Conservation (phyloP, 2,329 filamentous ascomycete species). For the Chaetomiaceae sp. region DNA sequence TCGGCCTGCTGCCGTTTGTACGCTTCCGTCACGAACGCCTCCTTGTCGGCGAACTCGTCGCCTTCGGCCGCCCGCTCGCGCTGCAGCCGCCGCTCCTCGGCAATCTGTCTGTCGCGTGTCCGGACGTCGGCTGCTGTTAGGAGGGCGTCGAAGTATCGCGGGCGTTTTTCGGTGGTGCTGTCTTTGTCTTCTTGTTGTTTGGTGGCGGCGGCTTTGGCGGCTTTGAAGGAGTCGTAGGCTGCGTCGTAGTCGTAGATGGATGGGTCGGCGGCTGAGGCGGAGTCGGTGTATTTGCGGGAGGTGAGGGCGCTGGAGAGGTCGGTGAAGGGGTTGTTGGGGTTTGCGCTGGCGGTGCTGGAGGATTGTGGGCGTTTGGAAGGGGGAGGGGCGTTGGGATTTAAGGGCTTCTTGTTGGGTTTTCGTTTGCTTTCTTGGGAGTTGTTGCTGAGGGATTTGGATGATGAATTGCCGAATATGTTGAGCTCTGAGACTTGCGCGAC, state of each 20-base stretch:
- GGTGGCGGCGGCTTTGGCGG: slow-evolving; percentile 54
- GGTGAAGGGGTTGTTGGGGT: slow-evolving; percentile 47
- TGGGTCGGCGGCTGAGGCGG: slow-evolving; percentile 62
- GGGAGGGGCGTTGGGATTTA: slow-evolving; percentile 24
- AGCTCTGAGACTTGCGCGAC: slow-evolving; percentile 59
- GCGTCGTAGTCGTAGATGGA: slow-evolving; percentile 82
- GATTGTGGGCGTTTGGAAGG: slow-evolving; percentile 29
- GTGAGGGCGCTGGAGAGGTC: slow-evolving; percentile 63
- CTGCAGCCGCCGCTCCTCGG: slow-evolving; percentile 74
- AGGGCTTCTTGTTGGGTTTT: slow-evolving; percentile 29
- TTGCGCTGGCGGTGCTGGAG: slow-evolving; percentile 36
- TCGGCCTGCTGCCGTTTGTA: slow-evolving; percentile 80
- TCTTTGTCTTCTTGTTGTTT: slow-evolving; percentile 59
- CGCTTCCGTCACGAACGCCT: slow-evolving; percentile 79
- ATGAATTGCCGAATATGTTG: slow-evolving; percentile 41
- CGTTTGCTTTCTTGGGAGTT: slow-evolving; percentile 8
- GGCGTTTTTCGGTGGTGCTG: slow-evolving; percentile 40
- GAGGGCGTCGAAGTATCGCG: slow-evolving; percentile 74
- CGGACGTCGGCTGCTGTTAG: slow-evolving; percentile 69
- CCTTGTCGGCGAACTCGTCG: slow-evolving; percentile 75
- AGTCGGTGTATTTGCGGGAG: slow-evolving; percentile 58
- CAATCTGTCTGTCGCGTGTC: slow-evolving; percentile 72
- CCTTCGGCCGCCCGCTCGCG: slow-evolving; percentile 75
- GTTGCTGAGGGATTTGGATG: slow-evolving; percentile 23
- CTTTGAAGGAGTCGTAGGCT: slow-evolving; percentile 72